These are phyloP conservation scores for Syzygium grande DNA, from an alignment of 345 rosid species.

Conservation along the genomic window DNA sequence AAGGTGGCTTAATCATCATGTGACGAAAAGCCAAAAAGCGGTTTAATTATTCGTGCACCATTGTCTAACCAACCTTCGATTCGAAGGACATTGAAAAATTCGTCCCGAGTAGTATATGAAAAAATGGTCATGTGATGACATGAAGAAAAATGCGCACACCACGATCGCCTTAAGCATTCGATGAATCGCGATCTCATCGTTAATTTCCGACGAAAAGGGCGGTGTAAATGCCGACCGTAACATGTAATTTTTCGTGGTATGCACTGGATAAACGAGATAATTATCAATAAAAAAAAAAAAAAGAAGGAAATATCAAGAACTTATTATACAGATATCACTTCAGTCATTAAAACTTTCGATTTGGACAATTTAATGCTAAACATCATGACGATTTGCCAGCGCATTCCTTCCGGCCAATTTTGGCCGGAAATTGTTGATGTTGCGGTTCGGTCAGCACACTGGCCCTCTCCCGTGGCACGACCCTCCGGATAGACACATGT, in stretches of 20 bases:
- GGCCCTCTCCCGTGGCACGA: not conserved
- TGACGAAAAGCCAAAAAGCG: not conserved
- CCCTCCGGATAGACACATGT: accelerated
- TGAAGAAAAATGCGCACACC: not conserved
- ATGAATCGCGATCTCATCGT: no score
- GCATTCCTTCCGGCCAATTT: not conserved
- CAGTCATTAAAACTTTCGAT: no score
- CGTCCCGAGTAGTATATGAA: not conserved
- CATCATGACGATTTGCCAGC: accelerated
- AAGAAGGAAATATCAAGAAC: not conserved
- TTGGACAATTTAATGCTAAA: not conserved
- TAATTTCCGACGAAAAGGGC: not conserved
- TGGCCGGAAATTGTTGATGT: accelerated
- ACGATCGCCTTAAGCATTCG: not conserved
- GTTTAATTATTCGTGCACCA: not conserved
- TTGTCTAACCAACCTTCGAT: not conserved
- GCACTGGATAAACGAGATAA: not conserved
- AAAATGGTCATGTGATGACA: not conserved
- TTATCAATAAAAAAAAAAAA: not conserved
- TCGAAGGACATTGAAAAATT: not conserved
- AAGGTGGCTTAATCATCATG: not conserved
- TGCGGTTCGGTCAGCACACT: not conserved
- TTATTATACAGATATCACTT: not conserved
- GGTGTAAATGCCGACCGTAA: not conserved
- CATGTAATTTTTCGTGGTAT: not conserved